A percentile compares a stretch with the other conserved stretches of the same genome.
Conservation (phyloP, 208 protist species). For the Porcisia deanei region DNA sequence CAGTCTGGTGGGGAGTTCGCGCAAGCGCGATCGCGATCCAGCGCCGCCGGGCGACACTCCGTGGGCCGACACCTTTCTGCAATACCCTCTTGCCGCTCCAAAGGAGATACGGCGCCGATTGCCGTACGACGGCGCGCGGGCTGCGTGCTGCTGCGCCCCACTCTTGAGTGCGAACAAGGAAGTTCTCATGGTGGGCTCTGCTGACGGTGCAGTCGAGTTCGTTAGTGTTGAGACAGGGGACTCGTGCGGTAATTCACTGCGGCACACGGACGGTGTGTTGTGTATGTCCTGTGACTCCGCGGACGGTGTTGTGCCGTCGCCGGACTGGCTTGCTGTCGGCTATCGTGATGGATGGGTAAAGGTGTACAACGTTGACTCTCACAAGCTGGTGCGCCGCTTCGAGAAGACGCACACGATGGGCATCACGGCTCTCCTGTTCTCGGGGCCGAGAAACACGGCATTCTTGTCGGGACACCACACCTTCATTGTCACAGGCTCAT, state of each 20-base stretch:
- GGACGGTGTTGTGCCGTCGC: conserved; percentile 13
- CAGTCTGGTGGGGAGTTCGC: background rate
- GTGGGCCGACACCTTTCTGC: conserved; percentile 34
- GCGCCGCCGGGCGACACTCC: conserved; percentile 8
- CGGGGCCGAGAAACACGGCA: conserved; percentile 30
- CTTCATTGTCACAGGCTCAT: conserved; percentile 67
- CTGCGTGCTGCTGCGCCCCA: conserved; percentile 32
- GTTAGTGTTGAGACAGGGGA: conserved; percentile 30
- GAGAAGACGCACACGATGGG: conserved; percentile 57
- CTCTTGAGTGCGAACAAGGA: conserved; percentile 11
- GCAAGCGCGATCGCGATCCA: conserved; percentile 17
- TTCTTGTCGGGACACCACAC: conserved; percentile 51
- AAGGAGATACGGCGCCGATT: conserved; percentile 34
- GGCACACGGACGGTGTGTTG: conserved; percentile 61
- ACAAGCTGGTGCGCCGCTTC: conserved; percentile 79
- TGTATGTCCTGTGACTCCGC: conserved; percentile 35
- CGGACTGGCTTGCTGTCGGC: conserved; percentile 70
- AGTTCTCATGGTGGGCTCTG: conserved; percentile 56
- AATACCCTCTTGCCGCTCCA: conserved; percentile 38
- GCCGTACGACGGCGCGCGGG: conserved; percentile 36
- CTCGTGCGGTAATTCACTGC: conserved; percentile 35
- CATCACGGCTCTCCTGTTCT: conserved; percentile 66
- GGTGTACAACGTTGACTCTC: conserved; percentile 67
- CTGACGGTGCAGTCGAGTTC: conserved; percentile 68
- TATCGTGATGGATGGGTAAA: conserved; percentile 85